Evolutionary conservation across 2,329 filamentous ascomycete genomes (phyloP).

Genomic region (Myriosclerotinia curreyana): DNA sequence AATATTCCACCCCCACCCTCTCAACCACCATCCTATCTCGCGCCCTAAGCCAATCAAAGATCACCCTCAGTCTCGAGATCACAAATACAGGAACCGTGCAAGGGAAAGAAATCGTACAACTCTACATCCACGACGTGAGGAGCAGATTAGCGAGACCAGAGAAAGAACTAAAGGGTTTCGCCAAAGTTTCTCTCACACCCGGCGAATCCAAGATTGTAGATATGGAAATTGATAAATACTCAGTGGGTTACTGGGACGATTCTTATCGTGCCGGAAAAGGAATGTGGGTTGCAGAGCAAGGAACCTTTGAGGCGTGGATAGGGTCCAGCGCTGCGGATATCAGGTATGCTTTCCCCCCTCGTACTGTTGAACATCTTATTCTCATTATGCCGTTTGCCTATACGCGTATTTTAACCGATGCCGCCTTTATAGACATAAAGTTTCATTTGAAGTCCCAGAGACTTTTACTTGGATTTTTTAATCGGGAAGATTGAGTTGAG

Average conservation of each 20-base stretch:
- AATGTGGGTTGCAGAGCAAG: slow-evolving; percentile 64
- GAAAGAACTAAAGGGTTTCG: slow-evolving; percentile 69
- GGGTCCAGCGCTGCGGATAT: slow-evolving; percentile 63
- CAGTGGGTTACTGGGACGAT: slow-evolving; percentile 60
- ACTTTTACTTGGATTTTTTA: slow-evolving; percentile 59
- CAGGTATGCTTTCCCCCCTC: slow-evolving; percentile 44
- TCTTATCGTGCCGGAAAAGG: background rate
- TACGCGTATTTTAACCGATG: background rate
- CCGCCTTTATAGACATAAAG: slow-evolving; percentile 42
- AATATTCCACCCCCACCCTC: slow-evolving; percentile 57
- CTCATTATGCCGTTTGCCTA: background rate
- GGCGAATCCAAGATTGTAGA: slow-evolving; percentile 47
- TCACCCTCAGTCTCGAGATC: slow-evolving; percentile 46
- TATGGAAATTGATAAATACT: slow-evolving; percentile 47
- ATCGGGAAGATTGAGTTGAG: background rate
- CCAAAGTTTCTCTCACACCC: slow-evolving; percentile 58
- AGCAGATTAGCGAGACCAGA: slow-evolving; percentile 62
- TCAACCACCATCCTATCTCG: slow-evolving; percentile 42
- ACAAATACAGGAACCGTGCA: slow-evolving; percentile 57
- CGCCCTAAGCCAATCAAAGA: slow-evolving; percentile 30
- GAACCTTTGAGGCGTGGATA: slow-evolving; percentile 57
- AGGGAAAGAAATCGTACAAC: slow-evolving; percentile 64
- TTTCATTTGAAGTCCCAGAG: slow-evolving; percentile 58
- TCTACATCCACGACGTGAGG: slow-evolving; percentile 63
- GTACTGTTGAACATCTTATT: background rate